A percentile compares a stretch with the other conserved stretches of the same genome.
Evolutionary conservation across 2,329 filamentous ascomycete genomes (phyloP).

Genomic region (Pseudogymnoascus sp.): DNA sequence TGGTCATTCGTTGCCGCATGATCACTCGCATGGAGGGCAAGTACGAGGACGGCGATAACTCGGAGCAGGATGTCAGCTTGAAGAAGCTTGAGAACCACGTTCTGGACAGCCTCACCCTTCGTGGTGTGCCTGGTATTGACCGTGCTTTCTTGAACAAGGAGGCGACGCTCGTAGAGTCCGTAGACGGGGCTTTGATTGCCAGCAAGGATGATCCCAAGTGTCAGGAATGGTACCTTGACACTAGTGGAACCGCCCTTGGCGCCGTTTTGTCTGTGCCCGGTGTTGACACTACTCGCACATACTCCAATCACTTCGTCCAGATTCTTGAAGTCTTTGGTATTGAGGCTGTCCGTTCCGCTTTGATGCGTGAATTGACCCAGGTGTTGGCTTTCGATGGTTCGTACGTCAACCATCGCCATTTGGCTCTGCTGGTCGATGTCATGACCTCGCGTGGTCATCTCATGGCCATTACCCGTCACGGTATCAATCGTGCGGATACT

Average conservation of each 20-base stretch:
- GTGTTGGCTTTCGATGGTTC: conserved; percentile 98
- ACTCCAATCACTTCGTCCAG: conserved; percentile 94
- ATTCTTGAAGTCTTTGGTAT: conserved; percentile 94
- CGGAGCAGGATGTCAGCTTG: conserved; percentile 86
- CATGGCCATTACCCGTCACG: conserved; percentile 94
- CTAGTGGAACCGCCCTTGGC: conserved; percentile 79
- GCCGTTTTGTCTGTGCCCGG: conserved; percentile 81
- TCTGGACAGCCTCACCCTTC: conserved; percentile 82
- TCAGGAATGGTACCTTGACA: conserved; percentile 94
- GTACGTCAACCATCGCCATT: conserved; percentile 97
- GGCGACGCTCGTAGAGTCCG: conserved; percentile 56
- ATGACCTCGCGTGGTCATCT: conserved; percentile 95
- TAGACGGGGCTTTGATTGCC: conserved; percentile 67
- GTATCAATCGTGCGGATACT: conserved; percentile 96
- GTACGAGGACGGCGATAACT: conserved; percentile 59
- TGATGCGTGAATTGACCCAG: conserved; percentile 82
- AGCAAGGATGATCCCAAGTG: conserved; percentile 69
- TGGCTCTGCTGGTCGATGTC: conserved; percentile 90
- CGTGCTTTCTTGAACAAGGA: conserved; percentile 89
- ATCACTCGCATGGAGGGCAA: conserved; percentile 64
- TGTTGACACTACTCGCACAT: conserved; percentile 78
- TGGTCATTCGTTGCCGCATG: conserved; percentile 87
- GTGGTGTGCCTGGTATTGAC: conserved; percentile 82
- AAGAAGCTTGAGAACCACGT: conserved; percentile 89
- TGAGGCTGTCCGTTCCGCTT: conserved; percentile 79